phyloP scores from a whole-genome alignment of 2,329 filamentous ascomycete genomes.

The Bipolaris cookei region DNA sequence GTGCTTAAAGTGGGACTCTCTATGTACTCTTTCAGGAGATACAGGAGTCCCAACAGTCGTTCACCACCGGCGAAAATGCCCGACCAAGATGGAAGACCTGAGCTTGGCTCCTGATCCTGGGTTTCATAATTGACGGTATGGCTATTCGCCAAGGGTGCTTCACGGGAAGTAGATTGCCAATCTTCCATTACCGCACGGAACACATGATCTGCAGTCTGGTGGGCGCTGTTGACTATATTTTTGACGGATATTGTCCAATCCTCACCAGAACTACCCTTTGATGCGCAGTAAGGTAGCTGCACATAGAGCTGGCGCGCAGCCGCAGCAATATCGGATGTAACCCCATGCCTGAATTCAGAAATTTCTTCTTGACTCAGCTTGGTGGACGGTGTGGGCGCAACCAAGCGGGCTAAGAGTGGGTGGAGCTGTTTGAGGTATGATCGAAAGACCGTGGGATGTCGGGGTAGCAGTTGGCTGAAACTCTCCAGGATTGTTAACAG shows the following conservation, averaged over 20 bases:
- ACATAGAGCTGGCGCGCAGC: constrained; percentile 70
- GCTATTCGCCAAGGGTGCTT: constrained; percentile 36
- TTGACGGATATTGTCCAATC: constrained; percentile 78
- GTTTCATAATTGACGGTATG: constrained; percentile 41
- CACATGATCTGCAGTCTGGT: constrained; percentile 75
- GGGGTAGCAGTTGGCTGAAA: constrained; percentile 74
- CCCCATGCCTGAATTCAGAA: constrained; percentile 44
- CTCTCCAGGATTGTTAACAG: constrained; percentile 73
- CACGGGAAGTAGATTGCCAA: constrained; percentile 71
- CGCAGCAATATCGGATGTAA: constrained; percentile 61
- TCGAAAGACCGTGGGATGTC: constrained; percentile 83
- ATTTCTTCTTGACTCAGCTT: constrained; percentile 30
- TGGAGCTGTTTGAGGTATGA: constrained; percentile 74
- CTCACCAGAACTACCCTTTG: constrained; percentile 76
- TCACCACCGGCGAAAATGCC: constrained; percentile 77
- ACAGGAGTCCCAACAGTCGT: constrained; percentile 70
- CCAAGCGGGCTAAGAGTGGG: constrained; percentile 62
- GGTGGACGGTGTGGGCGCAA: constrained; percentile 67
- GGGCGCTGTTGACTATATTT: constrained; percentile 67
- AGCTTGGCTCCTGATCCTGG: constrained; percentile 48
- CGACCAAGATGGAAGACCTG: constrained; percentile 70
- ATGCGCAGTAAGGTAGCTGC: constrained; percentile 77
- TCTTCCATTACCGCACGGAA: constrained; percentile 81
- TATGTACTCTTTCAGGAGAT: constrained; percentile 69
- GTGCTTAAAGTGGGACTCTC: constrained; percentile 67